Base-by-base conservation (phyloP, 2,329 filamentous ascomycete species). In the Fusarium continuum region DNA sequence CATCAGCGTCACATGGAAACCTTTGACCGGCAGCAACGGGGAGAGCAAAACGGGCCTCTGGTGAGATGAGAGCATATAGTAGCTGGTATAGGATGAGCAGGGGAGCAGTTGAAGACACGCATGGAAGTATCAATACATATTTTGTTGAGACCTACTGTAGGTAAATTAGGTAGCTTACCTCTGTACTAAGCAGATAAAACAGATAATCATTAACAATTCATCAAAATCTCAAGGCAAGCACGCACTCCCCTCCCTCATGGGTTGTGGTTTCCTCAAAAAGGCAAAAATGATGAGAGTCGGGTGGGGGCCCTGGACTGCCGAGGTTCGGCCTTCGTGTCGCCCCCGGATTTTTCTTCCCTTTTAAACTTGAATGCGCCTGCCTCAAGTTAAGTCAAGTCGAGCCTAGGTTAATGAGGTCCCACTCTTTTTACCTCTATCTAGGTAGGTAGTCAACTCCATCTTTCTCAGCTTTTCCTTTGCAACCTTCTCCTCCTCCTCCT, bases 321-420 rank as follows among this genome's bases (percentile, higher is more conserved):
- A 70, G 68, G 69, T 67, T 61, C 63, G 65, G 67, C 23, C 52
- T 53, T 47, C 47, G 47, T 48, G 22, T 67, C 44, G 56, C 56
- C 68, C 69, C 69, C 69, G 65, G 69, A 71, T 71, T 71, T 71
- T 62, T 71, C 67, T 71, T 58, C 59, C 62, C 57, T 64, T 60
- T 55, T 61, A 52, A 60, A 59, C 45, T 35, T 32, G 53, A 38
- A 48, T 34, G 43, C 36, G 44, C 40, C 56, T 41, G 38, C 45
- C 26, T 55, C 43, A 31, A 44, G 36, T 28, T n/a, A n/a, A n/a
- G n/a, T n/a, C n/a, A n/a, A n/a, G n/a, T 44, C 36, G 52, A 16
- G 31, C 23, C 54, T 38, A 39, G 55, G 55, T 32, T 51, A 38
- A 38, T 31, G 16, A 16, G 41, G 26, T 8, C 48, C 57, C 63